phyloP scores from a whole-genome alignment of 129 eudicot species.

The Lactuca saligna region DNA sequence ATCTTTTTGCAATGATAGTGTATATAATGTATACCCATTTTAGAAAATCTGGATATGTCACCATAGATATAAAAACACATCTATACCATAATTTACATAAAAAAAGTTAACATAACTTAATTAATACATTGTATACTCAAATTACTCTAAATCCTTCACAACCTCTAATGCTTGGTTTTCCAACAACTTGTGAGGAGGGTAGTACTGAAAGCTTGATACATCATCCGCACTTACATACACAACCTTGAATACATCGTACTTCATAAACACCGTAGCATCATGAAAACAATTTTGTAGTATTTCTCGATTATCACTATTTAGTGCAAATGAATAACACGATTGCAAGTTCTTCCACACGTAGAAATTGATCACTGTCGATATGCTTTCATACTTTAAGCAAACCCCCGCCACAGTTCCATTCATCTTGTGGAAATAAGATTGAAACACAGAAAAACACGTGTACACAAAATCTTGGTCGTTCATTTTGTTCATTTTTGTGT shows the following conservation, averaged over 20 bases:
- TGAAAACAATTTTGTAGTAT: conserved; percentile 39
- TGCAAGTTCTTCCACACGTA: conserved; percentile 61
- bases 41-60: conserved; percentile 1
- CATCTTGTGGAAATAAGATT: conserved; percentile 49
- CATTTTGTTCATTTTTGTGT: neutral
- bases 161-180: conserved; percentile 27
- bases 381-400: conserved; percentile 36
- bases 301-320: conserved; percentile 39
- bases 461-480: conserved; percentile 36
- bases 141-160: conserved; percentile 19
- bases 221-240: conserved; percentile 57
- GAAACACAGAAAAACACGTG: conserved; percentile 50
- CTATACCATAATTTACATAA: neutral
- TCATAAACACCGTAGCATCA: conserved; percentile 35
- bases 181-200: conserved; percentile 42
- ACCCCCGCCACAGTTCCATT: conserved; percentile 51
- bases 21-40: neutral
- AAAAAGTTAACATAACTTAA: neutral
- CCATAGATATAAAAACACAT: neutral
- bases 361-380: conserved; percentile 27
- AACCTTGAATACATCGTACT: conserved; percentile 62
- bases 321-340: conserved; percentile 44
- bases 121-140: neutral
- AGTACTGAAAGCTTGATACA: conserved; percentile 23
- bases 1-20: neutral